Percentiles rank a stretch among this genome's conserved stretches.
Conservation (phyloP, 1,284 basidiomycete genomes). For the Paramarasmius palmivorus region DNA sequence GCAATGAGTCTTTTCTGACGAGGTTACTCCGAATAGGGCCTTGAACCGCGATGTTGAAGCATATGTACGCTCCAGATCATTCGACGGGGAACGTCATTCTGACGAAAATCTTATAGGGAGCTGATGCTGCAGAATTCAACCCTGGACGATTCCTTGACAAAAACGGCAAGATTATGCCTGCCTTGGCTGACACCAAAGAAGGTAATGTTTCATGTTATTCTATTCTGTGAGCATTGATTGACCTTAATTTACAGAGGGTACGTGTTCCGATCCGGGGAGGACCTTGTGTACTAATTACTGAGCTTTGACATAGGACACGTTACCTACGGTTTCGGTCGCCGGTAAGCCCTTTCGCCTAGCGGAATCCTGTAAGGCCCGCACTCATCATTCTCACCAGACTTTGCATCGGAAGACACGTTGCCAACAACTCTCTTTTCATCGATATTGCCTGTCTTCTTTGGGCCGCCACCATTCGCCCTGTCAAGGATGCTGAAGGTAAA, state of each 20-base stretch:
- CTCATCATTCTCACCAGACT: not conserved
- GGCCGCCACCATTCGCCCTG: not conserved
- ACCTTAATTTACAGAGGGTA: too few species aligned
- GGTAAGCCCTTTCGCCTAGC: too few species aligned
- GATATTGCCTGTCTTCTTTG: constrained; percentile 5
- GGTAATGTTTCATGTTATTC: not conserved
- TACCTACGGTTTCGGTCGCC: too few species aligned
- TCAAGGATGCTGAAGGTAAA: not conserved
- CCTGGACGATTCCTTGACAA: not conserved
- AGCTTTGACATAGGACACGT: too few species aligned
- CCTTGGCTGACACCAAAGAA: not conserved
- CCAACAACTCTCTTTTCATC: constrained; percentile 1
- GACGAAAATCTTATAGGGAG: not conserved
- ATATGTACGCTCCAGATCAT: not conserved
- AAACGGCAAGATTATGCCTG: not conserved
- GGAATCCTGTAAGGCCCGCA: too few species aligned
- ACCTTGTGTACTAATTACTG: too few species aligned
- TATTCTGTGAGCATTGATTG: too few species aligned
- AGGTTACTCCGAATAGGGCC: not conserved
- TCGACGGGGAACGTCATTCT: not conserved
- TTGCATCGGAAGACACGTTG: not conserved
- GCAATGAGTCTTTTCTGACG: not conserved
- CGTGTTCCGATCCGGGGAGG: too few species aligned
- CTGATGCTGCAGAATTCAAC: not conserved
- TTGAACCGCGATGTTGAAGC: not conserved